Evolutionary conservation across 2,329 filamentous ascomycete species (phyloP).

Genomic region (Lachnellula hyalina): DNA sequence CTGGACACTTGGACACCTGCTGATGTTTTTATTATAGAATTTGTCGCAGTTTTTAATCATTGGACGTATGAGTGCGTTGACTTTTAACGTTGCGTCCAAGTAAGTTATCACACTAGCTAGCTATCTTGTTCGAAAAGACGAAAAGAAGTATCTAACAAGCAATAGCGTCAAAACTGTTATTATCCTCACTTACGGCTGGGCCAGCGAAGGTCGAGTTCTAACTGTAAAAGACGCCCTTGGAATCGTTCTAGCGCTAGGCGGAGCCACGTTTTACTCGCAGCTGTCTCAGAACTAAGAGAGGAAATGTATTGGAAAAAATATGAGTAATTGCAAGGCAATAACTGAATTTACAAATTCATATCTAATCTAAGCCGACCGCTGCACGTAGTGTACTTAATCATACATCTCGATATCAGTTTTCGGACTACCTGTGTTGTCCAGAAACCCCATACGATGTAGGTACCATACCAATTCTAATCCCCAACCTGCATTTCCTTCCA

Average conservation of each 20-base stretch:
- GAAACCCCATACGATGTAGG: neutral
- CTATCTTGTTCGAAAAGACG: neutral
- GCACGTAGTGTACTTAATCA: neutral
- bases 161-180: slow-evolving; percentile 41
- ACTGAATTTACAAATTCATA: too few relatives aligned
- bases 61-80: slow-evolving; percentile 29
- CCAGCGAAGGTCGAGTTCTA: slow-evolving; percentile 38
- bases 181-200: slow-evolving; percentile 41
- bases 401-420: too few relatives aligned
- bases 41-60: slow-evolving; percentile 38
- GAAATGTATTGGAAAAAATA: neutral
- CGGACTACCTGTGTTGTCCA: neutral
- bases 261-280: slow-evolving; percentile 41
- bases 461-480: neutral
- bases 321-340: neutral
- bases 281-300: slow-evolving; percentile 23
- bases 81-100: slow-evolving; percentile 30
- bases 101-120: slow-evolving; percentile 12
- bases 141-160: slow-evolving; percentile 4
- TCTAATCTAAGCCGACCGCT: too few relatives aligned
- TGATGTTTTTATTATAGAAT: slow-evolving; percentile 21
- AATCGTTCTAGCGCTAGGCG: slow-evolving; percentile 39
- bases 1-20: neutral
- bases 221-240: slow-evolving; percentile 37
- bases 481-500: neutral